phyloP scores from a whole-genome alignment of 2,329 filamentous ascomycete genomes.

The Diaporthe ampelina region DNA sequence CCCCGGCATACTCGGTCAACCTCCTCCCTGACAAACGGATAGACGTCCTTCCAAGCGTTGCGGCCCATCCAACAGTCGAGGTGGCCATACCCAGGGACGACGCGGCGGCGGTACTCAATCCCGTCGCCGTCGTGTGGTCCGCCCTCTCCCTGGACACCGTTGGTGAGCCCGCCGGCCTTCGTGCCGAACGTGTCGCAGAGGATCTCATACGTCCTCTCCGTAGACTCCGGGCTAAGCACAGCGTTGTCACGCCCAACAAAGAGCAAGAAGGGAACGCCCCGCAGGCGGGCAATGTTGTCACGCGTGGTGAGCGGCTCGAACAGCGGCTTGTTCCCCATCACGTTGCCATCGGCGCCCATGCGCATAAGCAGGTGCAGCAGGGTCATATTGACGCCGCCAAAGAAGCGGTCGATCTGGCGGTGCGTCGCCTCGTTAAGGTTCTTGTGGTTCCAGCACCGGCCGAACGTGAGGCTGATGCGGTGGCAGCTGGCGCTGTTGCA shows the following conservation, averaged over 20 bases:
- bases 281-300: conserved; percentile 64
- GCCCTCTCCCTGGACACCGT: conserved; percentile 39
- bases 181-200: conserved; percentile 66
- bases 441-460: conserved; percentile 73
- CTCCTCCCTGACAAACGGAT: conserved; percentile 67
- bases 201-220: conserved; percentile 66
- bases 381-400: conserved; percentile 74
- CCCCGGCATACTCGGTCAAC: conserved; percentile 66
- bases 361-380: conserved; percentile 69
- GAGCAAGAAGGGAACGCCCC: conserved; percentile 67
- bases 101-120: conserved; percentile 63
- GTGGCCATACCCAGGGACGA: conserved; percentile 71
- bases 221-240: conserved; percentile 67
- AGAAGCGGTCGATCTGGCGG: conserved; percentile 71
- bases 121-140: conserved; percentile 46
- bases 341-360: conserved; percentile 65
- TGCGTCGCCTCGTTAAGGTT: conserved; percentile 78
- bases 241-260: conserved; percentile 70
- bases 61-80: conserved; percentile 74
- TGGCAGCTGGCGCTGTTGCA: conserved; percentile 75
- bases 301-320: conserved; percentile 62
- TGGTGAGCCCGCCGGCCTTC: conserved; percentile 43
- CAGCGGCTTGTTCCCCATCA: conserved; percentile 65
- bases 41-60: conserved; percentile 71
- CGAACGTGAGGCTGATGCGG: conserved; percentile 71